Conservation (phyloP, 2,329 filamentous ascomycete genomes). For the Cladosporium sphaerospermum region DNA sequence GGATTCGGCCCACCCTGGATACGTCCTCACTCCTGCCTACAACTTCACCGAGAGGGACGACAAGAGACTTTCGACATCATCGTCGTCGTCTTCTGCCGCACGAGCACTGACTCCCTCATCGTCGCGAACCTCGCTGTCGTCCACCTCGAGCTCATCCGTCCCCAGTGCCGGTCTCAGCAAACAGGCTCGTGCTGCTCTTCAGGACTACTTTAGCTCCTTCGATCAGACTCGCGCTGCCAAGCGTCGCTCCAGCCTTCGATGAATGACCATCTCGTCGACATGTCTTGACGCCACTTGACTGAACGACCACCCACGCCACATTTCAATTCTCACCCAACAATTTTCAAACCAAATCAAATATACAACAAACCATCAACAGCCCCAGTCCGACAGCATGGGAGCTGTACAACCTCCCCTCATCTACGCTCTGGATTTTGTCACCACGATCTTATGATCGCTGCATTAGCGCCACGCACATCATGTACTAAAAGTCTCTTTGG, state of each 20-base stretch:
- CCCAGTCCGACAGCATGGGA: neutral
- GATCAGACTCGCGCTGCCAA: constrained; percentile 66
- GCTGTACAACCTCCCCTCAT: neutral
- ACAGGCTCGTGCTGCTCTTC: constrained; percentile 70
- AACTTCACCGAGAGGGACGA: constrained; percentile 42
- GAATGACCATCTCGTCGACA: neutral
- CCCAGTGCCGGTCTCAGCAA: constrained; percentile 56
- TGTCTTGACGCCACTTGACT: neutral
- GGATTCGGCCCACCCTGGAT: constrained; percentile 10
- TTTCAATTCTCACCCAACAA: neutral
- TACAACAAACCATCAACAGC: neutral
- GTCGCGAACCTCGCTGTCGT: constrained; percentile 78
- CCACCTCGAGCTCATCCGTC: constrained; percentile 57
- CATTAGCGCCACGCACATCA: too few relatives aligned
- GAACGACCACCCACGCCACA: neutral
- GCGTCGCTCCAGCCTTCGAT: constrained; percentile 30
- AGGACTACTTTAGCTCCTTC: constrained; percentile 81
- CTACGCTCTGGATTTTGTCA: neutral
- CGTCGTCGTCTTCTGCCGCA: constrained; percentile 30
- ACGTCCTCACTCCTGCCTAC: constrained; percentile 32
- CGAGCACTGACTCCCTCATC: constrained; percentile 55
- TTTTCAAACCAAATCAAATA: neutral
- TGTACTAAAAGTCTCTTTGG: too few relatives aligned
- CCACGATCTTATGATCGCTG: neutral
- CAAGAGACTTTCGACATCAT: constrained; percentile 14